Conservation (phyloP, 1,139 yeast species). For the Geotrichum bryndzae region DNA sequence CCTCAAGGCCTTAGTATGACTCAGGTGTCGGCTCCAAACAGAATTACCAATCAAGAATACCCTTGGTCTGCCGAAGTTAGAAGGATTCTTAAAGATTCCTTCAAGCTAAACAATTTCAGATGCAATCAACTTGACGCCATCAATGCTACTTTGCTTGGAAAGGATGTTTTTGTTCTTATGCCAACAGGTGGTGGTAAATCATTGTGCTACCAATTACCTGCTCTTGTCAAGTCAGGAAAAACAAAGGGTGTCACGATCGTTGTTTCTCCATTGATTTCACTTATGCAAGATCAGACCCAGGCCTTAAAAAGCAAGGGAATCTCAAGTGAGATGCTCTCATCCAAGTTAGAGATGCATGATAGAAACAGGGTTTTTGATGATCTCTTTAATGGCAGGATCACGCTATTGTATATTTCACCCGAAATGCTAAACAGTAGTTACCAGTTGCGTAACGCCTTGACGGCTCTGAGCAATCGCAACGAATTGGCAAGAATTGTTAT, state of each 20-base stretch:
- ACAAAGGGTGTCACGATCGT: constrained; percentile 89
- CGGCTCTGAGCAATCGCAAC: constrained; percentile 36
- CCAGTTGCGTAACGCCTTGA: constrained; percentile 23
- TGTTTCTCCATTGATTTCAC: constrained; percentile 86
- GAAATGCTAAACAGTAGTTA: constrained; percentile 84
- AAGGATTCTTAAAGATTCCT: constrained; percentile 50
- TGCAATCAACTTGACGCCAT: constrained; percentile 85
- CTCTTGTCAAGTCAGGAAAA: constrained; percentile 62
- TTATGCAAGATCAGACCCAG: constrained; percentile 96
- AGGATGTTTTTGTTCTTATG: constrained; percentile 92
- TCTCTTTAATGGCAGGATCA: constrained; percentile 58
- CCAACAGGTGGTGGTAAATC: constrained; percentile 99
- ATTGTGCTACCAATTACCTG: constrained; percentile 91
- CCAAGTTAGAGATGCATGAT: constrained; percentile 43
- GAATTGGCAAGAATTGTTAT: constrained; percentile 83
- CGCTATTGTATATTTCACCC: constrained; percentile 84
- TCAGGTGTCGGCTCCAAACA: neutral
- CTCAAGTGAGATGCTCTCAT: constrained; percentile 51
- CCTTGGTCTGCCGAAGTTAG: constrained; percentile 68
- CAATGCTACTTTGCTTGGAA: constrained; percentile 72
- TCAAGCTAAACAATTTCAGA: constrained; percentile 64
- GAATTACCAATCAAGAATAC: constrained; percentile 21
- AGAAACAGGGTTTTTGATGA: constrained; percentile 51
- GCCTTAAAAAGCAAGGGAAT: constrained; percentile 64
- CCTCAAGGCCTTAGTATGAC: constrained; percentile 15